These are phyloP conservation scores for Pythium brachiatum DNA, from an alignment of 352 stramenopile species.

Conservation along the genomic window DNA sequence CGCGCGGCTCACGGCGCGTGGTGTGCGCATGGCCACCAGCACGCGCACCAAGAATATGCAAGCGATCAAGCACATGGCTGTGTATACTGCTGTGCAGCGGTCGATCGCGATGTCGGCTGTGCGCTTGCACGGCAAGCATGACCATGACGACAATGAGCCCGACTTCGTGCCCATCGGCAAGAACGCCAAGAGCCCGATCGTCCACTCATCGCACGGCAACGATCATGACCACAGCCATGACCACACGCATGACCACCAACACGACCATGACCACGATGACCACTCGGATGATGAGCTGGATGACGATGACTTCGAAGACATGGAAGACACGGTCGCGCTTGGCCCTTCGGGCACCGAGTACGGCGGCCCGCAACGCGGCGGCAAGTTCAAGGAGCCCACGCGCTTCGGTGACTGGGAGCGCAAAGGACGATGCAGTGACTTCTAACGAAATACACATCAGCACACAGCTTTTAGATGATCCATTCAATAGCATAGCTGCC, in stretches of 20 bases:
- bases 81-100: not conserved
- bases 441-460: constrained; percentile 48
- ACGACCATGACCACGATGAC: constrained; percentile 24
- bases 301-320: constrained; percentile 82
- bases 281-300: constrained; percentile 25
- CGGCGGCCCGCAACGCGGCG: constrained; percentile 91
- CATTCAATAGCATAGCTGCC: no score
- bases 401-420: constrained; percentile 98
- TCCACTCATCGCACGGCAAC: constrained; percentile 18
- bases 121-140: constrained; percentile 28
- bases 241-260: constrained; percentile 19
- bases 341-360: constrained; percentile 90
- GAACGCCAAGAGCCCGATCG: not conserved
- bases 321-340: constrained; percentile 93
- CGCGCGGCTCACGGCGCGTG: constrained; percentile 5
- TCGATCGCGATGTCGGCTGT: constrained; percentile 30
- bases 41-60: not conserved
- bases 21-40: constrained; percentile 5
- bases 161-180: constrained; percentile 40
- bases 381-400: constrained; percentile 93
- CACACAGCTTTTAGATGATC: not conserved
- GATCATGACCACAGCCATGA: constrained; percentile 26
- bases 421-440: constrained; percentile 96
- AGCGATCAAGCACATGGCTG: not conserved
- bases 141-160: constrained; percentile 22